Evolutionary conservation across 805 yeast genomes (phyloP), one percentile per base, ranked within the genome.

Genomic region (Debaryomyces prosopidis): DNA sequence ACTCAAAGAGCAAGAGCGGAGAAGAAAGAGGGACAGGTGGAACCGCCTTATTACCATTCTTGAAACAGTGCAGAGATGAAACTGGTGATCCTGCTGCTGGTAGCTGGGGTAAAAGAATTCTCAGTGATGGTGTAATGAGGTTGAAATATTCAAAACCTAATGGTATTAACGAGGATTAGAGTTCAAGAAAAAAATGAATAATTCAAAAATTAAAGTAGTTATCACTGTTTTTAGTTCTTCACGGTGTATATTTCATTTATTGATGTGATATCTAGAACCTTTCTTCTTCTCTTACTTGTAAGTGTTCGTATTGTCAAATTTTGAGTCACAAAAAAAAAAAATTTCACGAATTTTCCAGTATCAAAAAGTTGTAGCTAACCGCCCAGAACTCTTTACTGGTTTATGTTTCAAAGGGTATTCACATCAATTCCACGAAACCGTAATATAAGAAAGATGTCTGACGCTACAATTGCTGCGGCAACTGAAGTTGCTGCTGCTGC

Each of bases 41-140:
- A 37, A 91, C 97, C 0, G 84, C 95, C 1, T 74, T 91, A 57
- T 77, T 91, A 47, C 96, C 97, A 20, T 92, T 91, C 69, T 76
- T 91, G 62, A 91, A 90, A 65, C 97, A 92, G 66, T 92, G 97
- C 55, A 80, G 97, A 64, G 97, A 91, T 68, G 97, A 91, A 63
- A 91, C 97, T 2, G 96, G 96, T 36, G 94, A 87, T 55, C 81
- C 90, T 10, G 96, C 97, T 17, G 96, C 96, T 19, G 92, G 96
- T 45, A 77, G 73, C 39, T 90, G 97, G 97, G 96, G 96, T 61
- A 81, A 81, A 59, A 76, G 92, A 49, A 72, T 85, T 19, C 69
- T 85, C 43, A 77, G 82, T 44, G 79, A 79, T 48, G 84, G 84
- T 8, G 76, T 71, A 5, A 70, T 71, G 75, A 60, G 71, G 45